These are phyloP conservation scores for Malus hybrid DNA, from an alignment of 331 rosid genomes.

Conservation along the genomic window DNA sequence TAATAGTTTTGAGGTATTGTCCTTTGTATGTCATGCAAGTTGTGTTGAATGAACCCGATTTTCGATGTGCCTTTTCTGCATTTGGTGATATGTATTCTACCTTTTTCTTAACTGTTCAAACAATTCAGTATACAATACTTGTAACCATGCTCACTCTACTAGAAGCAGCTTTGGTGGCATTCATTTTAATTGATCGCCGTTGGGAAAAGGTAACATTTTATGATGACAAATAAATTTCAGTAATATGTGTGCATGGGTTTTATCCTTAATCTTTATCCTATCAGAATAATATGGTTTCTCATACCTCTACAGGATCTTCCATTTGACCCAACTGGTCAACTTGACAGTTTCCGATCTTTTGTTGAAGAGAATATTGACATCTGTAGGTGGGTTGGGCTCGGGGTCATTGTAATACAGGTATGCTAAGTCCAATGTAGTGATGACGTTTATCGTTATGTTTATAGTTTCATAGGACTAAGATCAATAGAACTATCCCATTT, in stretches of 20 bases:
- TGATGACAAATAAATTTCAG: not conserved
- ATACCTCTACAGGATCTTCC: slow-evolving; percentile 68
- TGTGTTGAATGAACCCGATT: slow-evolving; percentile 6
- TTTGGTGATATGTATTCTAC: not conserved
- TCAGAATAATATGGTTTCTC: slow-evolving; percentile 5
- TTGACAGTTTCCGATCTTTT: slow-evolving; percentile 53
- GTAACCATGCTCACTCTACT: slow-evolving; percentile 37
- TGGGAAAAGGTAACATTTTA: slow-evolving; percentile 63
- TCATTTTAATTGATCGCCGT: slow-evolving; percentile 65
- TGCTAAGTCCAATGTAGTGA: not conserved
- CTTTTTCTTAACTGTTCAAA: slow-evolving; percentile 43
- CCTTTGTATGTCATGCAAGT: not conserved
- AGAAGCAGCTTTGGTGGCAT: slow-evolving; percentile 73
- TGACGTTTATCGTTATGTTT: not conserved
- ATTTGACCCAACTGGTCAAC: slow-evolving; percentile 71
- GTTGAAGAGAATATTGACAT: slow-evolving; percentile 58
- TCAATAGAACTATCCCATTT: not conserved
- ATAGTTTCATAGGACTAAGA: not conserved
- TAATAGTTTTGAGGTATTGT: not conserved
- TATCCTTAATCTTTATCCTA: slow-evolving; percentile 1
- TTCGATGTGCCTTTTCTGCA: not conserved
- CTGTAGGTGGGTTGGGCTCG: slow-evolving; percentile 72
- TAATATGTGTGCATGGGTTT: slow-evolving; percentile 1
- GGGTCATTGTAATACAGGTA: slow-evolving; percentile 74
- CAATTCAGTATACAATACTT: slow-evolving; percentile 61